Conservation (phyloP, 257 asterid species). For the Perilla frutescens region DNA sequence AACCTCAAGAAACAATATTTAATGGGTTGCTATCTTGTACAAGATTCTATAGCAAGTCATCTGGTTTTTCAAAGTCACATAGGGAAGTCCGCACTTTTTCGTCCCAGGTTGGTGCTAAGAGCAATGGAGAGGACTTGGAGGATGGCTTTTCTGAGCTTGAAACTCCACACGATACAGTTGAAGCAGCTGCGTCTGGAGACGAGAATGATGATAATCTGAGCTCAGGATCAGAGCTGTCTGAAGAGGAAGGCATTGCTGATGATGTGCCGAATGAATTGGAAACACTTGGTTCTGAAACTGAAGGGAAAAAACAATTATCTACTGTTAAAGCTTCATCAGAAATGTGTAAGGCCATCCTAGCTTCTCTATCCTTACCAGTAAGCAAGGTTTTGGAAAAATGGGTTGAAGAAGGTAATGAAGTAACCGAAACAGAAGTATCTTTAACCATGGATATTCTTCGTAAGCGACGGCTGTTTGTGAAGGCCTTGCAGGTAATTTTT, state of each 20-base stretch:
- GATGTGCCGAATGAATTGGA: conserved; percentile 42
- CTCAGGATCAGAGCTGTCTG: conserved; percentile 54
- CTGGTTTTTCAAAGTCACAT: conserved; percentile 35
- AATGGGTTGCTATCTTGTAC: conserved; percentile 41
- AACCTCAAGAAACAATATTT: conserved; percentile 31
- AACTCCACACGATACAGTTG: conserved; percentile 39
- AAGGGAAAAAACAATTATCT: conserved; percentile 30
- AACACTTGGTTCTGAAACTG: conserved; percentile 41
- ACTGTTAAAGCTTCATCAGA: conserved; percentile 33
- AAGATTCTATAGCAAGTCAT: conserved; percentile 44
- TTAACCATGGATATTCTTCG: conserved; percentile 50
- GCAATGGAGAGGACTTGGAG: conserved; percentile 53
- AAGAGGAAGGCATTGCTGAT: conserved; percentile 47
- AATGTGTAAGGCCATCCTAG: conserved; percentile 55
- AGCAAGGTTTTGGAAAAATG: conserved; percentile 57
- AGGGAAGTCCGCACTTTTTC: conserved; percentile 47
- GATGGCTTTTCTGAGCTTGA: conserved; percentile 69
- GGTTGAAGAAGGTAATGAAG: conserved; percentile 70
- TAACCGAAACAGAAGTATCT: conserved; percentile 50
- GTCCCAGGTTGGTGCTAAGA: conserved; percentile 59
- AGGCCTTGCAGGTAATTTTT: conserved; percentile 73
- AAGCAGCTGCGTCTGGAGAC: conserved; percentile 32
- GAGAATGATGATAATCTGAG: conserved; percentile 41
- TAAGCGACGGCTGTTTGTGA: conserved; percentile 50
- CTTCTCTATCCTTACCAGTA: conserved; percentile 45